Base-by-base conservation (phyloP, 495 filamentous ascomycete species). In the Penicillium arizonense region DNA sequence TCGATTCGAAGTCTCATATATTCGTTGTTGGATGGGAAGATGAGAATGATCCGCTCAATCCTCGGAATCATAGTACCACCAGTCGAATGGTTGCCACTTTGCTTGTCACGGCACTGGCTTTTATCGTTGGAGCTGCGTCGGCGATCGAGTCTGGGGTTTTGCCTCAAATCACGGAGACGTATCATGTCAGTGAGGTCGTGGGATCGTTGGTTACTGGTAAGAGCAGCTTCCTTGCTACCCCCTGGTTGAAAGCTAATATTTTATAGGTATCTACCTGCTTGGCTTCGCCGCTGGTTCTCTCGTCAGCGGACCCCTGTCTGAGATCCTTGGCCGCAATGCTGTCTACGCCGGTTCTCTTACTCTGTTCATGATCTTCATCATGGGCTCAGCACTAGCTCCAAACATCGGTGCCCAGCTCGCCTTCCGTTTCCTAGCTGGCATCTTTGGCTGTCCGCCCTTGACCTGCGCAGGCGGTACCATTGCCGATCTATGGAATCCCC, bases 21-120 rank as follows among this genome's bases (percentile, higher is more conserved):
- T 86, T 85, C 49, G 73, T 86, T 0, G 83, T 87, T 3, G 76
- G 76, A 14, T 87, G 77, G 68, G 77, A 82, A 37, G 65, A 70
- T 13, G 72, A 75, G 5, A 63, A 80, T 45, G 82, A 86, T 55
- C 68, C 74, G 0, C 61, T 78, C 28, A 78, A 83, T 52, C 84
- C 82, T 20, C 77, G 76, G 26, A 85, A 86, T 56, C 86, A 75
- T 72, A 68, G 64, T 21, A 60, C 71, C 16, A 28, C 55, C 2
- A 69, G 59, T 1, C 66, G 75, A 3, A 52, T 77, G 9, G 51
- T 62, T 6, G 71, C 81, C 11, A 80, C 78, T 2, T 3, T 82
- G 0, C 64, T 79, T 11, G 80, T 87, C 14, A 80, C 80, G 1
- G 44, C 68, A 1, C 76, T 85, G 44, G 80, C 64, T 0, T 79